phyloP scores from a whole-genome alignment of 2,329 filamentous ascomycete genomes.

The Pseudogymnoascus sp. region DNA sequence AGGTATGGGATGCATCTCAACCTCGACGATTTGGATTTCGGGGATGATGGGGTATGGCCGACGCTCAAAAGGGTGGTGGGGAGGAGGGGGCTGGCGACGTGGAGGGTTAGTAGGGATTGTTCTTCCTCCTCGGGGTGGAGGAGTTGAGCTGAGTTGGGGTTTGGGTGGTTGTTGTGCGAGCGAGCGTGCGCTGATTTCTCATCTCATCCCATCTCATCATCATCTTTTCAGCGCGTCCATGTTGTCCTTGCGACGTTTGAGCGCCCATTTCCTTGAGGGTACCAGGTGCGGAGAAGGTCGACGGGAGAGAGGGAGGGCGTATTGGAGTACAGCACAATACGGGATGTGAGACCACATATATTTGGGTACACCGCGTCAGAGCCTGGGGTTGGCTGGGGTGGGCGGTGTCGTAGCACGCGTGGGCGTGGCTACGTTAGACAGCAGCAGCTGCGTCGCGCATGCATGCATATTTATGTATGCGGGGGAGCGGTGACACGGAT shows the following conservation, averaged over 20 bases:
- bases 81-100: constrained; percentile 50
- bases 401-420: background rate
- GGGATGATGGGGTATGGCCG: constrained; percentile 63
- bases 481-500: background rate
- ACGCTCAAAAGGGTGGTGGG: constrained; percentile 61
- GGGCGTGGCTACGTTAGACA: background rate
- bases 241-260: background rate
- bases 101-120: constrained; percentile 47
- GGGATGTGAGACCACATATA: background rate
- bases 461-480: background rate
- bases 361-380: background rate
- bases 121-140: background rate
- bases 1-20: constrained; percentile 60
- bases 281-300: background rate
- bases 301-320: background rate
- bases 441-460: background rate
- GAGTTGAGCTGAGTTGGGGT: background rate
- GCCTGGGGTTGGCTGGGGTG: background rate
- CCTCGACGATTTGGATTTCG: constrained; percentile 73
- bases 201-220: background rate
- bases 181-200: constrained; percentile 1
- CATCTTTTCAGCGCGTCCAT: background rate
- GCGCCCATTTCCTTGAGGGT: background rate
- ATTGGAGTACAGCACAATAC: constrained; percentile 3
- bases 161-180: background rate